Evolutionary conservation across 306 rosid species (phyloP).

Genomic region (Carpinus viminea): DNA sequence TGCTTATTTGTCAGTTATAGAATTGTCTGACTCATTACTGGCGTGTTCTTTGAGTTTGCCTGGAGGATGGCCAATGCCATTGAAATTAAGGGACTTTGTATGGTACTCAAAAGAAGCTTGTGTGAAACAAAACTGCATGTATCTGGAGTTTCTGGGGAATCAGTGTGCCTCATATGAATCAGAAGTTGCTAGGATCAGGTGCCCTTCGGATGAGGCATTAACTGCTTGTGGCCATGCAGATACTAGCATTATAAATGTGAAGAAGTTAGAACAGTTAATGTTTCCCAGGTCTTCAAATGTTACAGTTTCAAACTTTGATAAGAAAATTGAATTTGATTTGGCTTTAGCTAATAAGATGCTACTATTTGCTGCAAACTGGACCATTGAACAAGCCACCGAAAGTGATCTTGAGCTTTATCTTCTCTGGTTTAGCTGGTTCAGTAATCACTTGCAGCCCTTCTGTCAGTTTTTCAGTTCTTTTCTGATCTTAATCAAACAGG

Average conservation of each 20-base stretch:
- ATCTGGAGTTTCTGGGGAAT: constrained; percentile 66
- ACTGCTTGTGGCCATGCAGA: constrained; percentile 24
- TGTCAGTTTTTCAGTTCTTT: constrained; percentile 48
- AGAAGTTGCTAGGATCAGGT: constrained; percentile 32
- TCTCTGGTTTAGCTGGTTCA: constrained; percentile 64
- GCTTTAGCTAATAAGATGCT: constrained; percentile 54
- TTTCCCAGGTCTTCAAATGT: constrained; percentile 46
- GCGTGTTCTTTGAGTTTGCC: constrained; percentile 54
- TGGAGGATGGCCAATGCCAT: constrained; percentile 84
- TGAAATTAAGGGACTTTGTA: constrained; percentile 56
- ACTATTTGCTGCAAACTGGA: constrained; percentile 80
- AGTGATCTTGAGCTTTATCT: constrained; percentile 66
- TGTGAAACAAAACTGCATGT: constrained; percentile 69
- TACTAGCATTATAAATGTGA: constrained; percentile 43
- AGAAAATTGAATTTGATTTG: constrained; percentile 34
- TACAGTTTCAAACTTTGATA: constrained; percentile 18
- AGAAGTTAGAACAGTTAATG: constrained; percentile 38
- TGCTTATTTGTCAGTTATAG: constrained; percentile 37
- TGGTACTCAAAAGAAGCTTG: constrained; percentile 63
- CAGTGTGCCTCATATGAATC: constrained; percentile 56
- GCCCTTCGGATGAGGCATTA: constrained; percentile 20
- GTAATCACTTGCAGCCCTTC: constrained; percentile 55
- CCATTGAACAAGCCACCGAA: constrained; percentile 72
- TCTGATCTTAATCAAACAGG: constrained; percentile 37
- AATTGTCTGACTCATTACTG: constrained; percentile 36